Evolutionary conservation across 2,329 filamentous ascomycete species (phyloP).

Genomic region (Fusarium graminum): DNA sequence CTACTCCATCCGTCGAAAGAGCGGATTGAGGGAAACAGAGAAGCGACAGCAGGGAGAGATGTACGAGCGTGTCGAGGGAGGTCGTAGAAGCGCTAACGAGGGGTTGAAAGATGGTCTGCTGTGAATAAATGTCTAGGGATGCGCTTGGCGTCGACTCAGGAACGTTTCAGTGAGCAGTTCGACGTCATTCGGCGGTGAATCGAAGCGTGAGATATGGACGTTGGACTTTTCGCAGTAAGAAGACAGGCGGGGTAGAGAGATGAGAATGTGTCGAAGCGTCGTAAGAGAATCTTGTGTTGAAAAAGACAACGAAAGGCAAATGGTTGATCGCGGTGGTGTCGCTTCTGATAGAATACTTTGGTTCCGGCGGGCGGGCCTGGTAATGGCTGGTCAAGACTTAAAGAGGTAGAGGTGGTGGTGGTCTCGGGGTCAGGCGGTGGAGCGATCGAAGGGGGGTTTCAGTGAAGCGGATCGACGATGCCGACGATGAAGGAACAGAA

Average conservation of each 20-base stretch:
- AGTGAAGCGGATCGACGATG: slow-evolving; percentile 43
- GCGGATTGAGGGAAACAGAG: slow-evolving; percentile 17
- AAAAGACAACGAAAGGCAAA: slow-evolving; percentile 16
- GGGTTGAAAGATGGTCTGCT: slow-evolving; percentile 19
- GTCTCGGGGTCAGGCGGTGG: slow-evolving; percentile 47
- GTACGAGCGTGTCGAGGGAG: slow-evolving; percentile 32
- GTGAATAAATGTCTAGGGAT: slow-evolving; percentile 29
- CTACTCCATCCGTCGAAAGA: slow-evolving; percentile 57
- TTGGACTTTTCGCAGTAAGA: slow-evolving; percentile 24
- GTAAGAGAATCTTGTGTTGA: slow-evolving; percentile 15
- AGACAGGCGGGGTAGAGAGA: slow-evolving; percentile 40
- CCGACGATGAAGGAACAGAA: slow-evolving; percentile 18
- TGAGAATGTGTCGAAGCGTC: slow-evolving; percentile 20
- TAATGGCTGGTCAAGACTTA: slow-evolving; percentile 32
- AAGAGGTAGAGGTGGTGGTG: slow-evolving; percentile 27
- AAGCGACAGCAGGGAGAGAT: slow-evolving; percentile 28
- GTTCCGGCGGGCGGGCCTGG: slow-evolving; percentile 23
- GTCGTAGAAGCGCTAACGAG: slow-evolving; percentile 21
- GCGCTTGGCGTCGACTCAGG: slow-evolving; percentile 42
- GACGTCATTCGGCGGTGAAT: slow-evolving; percentile 50
- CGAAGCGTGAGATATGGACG: slow-evolving; percentile 25
- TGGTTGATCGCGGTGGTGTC: slow-evolving; percentile 14
- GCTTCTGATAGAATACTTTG: slow-evolving; percentile 23
- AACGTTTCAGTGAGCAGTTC: slow-evolving; percentile 40
- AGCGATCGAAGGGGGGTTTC: slow-evolving; percentile 46